Evolutionary conservation across 169 alveolate genomes (phyloP).

Genomic region (Cryptosporidium andersoni): DNA sequence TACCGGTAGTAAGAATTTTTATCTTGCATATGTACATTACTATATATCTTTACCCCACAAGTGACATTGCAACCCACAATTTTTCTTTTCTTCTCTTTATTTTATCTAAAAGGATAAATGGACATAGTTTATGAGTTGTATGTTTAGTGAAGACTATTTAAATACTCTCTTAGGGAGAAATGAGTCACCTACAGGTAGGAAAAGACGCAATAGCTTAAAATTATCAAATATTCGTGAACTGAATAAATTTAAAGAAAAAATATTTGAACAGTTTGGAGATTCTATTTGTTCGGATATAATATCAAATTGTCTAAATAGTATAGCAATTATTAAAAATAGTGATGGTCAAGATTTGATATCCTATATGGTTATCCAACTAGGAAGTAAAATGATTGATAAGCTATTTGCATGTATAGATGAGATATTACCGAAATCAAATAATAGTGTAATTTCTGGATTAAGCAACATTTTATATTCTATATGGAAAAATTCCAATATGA

Average conservation of each 20-base stretch:
- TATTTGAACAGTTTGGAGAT: not conserved
- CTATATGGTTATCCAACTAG: constrained; percentile 8
- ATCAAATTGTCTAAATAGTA: constrained; percentile 2
- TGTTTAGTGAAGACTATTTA: too few relatives aligned
- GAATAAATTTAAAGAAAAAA: constrained; percentile 9
- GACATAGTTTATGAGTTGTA: too few relatives aligned
- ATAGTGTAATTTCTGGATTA: constrained; percentile 4
- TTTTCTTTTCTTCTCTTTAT: too few relatives aligned
- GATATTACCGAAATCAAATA: constrained; percentile 5
- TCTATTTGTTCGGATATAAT: not conserved
- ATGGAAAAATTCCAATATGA: constrained; percentile 13
- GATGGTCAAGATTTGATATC: constrained; percentile 60
- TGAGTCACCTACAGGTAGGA: not conserved
- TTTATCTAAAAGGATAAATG: too few relatives aligned
- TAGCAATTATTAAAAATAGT: constrained; percentile 38
- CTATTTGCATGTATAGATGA: constrained; percentile 1
- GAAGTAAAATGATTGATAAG: not conserved
- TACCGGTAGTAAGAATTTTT: too few relatives aligned
- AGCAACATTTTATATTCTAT: constrained; percentile 23
- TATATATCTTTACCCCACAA: too few relatives aligned
- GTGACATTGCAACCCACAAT: too few relatives aligned
- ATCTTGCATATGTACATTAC: too few relatives aligned
- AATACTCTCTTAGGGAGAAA: too few relatives aligned
- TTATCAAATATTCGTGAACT: constrained; percentile 15
- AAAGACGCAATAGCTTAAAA: not conserved